Base-by-base conservation (phyloP, 495 filamentous ascomycete genomes). In the Hyaloscypha bicolor region DNA sequence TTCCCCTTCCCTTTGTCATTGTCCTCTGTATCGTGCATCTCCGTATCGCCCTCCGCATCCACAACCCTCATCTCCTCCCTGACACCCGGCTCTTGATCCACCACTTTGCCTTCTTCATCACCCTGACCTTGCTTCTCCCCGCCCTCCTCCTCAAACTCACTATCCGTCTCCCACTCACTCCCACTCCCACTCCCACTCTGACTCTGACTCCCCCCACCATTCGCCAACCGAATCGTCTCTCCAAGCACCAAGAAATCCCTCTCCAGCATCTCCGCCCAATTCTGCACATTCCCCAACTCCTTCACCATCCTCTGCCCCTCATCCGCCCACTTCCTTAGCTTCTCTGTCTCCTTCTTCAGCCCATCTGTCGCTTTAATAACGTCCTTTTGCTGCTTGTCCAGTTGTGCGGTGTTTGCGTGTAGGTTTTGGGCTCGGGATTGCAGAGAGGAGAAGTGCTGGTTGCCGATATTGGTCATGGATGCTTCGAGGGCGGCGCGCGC, bases 191-290 rank as follows among this genome's bases (percentile, higher is more conserved):
- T 76, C 16, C 75, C 72, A 45, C 71, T 69, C 48, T 73, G 74
- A 48, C 42, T 48, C 4, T 48, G 42, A 48, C 42, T 48, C 61
- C 63, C 62, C 55, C 62, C 60, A 60, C 39, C 61, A 66, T 61
- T 61, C 63, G 51, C 63, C 67, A 91, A 75, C 73, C 90, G 79
- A 76, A 97, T 72, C 62, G 92, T 93, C 85, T 97, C 93, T 79
- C 96, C 93, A 45, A 99, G 73, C 66, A 96, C 87, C 72, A 93
- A 74, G 68, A 99, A 85, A 79, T 97, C 94, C 76, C 92, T 78
- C 83, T 99, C 95, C 72, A 97, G 83, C 82, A 96, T 85, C 86
- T 99, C 95, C 51, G 94, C 94, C 94, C 94, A 97, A 76, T 97
- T 97, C 86, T 97, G 95, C 77, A 97, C 87, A 75, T 97, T 93